phyloP scores from a whole-genome alignment of 805 yeast species.

The Wickerhamomyces canadensis region DNA sequence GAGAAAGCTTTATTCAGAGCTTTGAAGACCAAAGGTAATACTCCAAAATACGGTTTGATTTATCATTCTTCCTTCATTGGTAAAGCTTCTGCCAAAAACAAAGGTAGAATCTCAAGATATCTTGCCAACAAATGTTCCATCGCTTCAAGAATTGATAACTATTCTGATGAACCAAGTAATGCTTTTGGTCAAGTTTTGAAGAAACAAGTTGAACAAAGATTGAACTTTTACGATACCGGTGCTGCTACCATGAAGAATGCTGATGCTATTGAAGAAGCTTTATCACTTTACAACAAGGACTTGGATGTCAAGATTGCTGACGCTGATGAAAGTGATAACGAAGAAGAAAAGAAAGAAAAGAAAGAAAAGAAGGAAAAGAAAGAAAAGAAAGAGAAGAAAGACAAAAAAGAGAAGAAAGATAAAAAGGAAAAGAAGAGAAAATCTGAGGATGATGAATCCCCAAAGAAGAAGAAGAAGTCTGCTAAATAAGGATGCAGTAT shows the following conservation, averaged over 20 bases:
- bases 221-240: conserved; percentile 93
- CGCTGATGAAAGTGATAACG: conserved; percentile 29
- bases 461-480: conserved; percentile 33
- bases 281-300: conserved; percentile 50
- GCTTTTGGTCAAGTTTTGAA: conserved; percentile 87
- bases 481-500: conserved; percentile 11
- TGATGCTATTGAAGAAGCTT: conserved; percentile 90
- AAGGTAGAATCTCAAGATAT: conserved; percentile 98
- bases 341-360: conserved; percentile 22
- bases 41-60: conserved; percentile 96
- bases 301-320: conserved; percentile 39
- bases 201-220: conserved; percentile 97
- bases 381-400: conserved; percentile 43
- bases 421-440: conserved; percentile 44
- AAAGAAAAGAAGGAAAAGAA: conserved; percentile 40
- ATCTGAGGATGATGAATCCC: conserved; percentile 27
- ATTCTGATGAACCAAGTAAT: conserved; percentile 88
- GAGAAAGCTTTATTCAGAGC: conserved; percentile 99
- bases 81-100: conserved; percentile 93
- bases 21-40: conserved; percentile 95
- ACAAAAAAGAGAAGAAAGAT: conserved; percentile 47
- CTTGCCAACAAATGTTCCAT: conserved; percentile 98
- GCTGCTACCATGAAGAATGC: conserved; percentile 94
- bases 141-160: conserved; percentile 97
- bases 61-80: conserved; percentile 97